Evolutionary conservation across 2,329 filamentous ascomycete genomes (phyloP).

Genomic region (Penicillium sp.): DNA sequence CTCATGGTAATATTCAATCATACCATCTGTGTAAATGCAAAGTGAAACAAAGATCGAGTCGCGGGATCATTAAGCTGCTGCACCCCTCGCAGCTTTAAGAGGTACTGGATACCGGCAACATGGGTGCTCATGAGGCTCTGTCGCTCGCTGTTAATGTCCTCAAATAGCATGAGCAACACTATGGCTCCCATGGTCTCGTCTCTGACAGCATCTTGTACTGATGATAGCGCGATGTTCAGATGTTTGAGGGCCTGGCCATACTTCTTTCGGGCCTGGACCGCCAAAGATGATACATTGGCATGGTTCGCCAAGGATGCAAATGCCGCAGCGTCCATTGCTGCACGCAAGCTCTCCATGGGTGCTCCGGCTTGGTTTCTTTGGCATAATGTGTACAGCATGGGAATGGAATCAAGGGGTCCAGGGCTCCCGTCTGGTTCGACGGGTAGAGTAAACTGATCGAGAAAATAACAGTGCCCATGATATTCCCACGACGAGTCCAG

Average conservation of each 20-base stretch:
- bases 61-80: not conserved
- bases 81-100: conserved; percentile 1
- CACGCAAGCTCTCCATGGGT: not conserved
- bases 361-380: not conserved
- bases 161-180: conserved; percentile 4
- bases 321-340: conserved; percentile 2
- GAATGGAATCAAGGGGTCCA: conserved; percentile 1
- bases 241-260: conserved; percentile 1
- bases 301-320: not conserved
- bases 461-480: conserved; percentile 6
- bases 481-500: conserved; percentile 3
- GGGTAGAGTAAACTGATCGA: conserved; percentile 3
- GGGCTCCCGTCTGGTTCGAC: conserved; percentile 3
- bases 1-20: not conserved
- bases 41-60: conserved; percentile 5
- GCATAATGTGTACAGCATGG: conserved; percentile 1
- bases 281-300: not conserved
- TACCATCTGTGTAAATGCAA: conserved; percentile 7
- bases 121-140: conserved; percentile 3
- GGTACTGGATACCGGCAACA: conserved; percentile 2
- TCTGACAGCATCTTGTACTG: not conserved
- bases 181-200: conserved; percentile 1
- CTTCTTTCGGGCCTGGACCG: not conserved
- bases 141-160: conserved; percentile 5
- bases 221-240: not conserved